Percentiles rank a stretch among this genome's conserved stretches.
phyloP scores from a whole-genome alignment of 139 green algal species.

The Volvox africanus region DNA sequence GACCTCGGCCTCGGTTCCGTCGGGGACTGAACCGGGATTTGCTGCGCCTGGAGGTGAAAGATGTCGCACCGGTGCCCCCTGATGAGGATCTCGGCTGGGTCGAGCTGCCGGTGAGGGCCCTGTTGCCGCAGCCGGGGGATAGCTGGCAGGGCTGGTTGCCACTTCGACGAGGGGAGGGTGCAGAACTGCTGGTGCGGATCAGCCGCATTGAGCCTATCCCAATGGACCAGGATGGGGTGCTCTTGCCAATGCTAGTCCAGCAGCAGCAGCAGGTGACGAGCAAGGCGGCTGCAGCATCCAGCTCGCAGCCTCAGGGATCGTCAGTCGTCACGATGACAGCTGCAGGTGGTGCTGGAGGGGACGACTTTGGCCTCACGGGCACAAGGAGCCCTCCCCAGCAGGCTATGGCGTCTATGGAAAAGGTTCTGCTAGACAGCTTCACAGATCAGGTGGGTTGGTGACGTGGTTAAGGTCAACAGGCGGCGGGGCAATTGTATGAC shows the following conservation, averaged over 20 bases:
- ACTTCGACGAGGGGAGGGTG: conserved; percentile 17
- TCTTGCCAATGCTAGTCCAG: neutral
- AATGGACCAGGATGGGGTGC: neutral
- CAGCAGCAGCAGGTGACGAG: neutral
- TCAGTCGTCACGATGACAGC: neutral
- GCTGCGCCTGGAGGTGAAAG: conserved; percentile 46
- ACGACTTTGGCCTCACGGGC: neutral
- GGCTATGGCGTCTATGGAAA: neutral
- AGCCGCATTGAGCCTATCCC: neutral
- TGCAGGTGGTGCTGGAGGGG: neutral
- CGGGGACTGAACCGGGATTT: neutral
- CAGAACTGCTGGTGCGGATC: conserved; percentile 38
- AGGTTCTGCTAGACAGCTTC: conserved; percentile 26
- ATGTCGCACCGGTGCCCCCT: conserved; percentile 43
- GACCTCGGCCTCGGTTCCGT: neutral
- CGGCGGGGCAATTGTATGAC: neutral
- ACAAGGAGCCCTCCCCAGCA: neutral
- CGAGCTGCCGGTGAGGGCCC: conserved; percentile 27
- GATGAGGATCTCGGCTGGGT: conserved; percentile 43
- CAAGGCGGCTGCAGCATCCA: neutral
- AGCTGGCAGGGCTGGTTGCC: conserved; percentile 40
- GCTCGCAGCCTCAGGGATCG: neutral
- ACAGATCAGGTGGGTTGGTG: conserved; percentile 19
- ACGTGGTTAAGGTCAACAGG: neutral
- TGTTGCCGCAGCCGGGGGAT: conserved; percentile 6